Conservation (phyloP, 768 basidiomycete genomes). For the Cantharellus anzutake region DNA sequence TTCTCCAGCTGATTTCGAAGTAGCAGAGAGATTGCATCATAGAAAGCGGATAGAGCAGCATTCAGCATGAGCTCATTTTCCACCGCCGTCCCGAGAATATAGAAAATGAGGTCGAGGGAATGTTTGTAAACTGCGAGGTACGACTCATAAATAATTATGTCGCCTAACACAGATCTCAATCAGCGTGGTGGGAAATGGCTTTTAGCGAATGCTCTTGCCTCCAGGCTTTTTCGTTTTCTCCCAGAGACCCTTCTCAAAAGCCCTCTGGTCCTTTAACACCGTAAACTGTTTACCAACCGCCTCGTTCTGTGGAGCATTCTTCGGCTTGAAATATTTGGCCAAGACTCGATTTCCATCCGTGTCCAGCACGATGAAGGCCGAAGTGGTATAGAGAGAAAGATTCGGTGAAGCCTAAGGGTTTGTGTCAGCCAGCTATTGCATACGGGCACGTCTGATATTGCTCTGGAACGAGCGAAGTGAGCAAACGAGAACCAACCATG, state of each 20-base stretch:
- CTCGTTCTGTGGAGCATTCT: conserved; percentile 22
- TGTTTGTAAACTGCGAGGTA: conserved; percentile 89
- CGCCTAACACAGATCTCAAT: conserved; percentile 31
- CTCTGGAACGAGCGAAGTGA: too few relatives aligned
- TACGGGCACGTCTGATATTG: too few relatives aligned
- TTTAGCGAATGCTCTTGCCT: conserved; percentile 30
- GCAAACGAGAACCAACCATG: too few relatives aligned
- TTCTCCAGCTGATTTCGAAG: conserved; percentile 90
- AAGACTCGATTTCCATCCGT: conserved; percentile 88
- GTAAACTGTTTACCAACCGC: conserved; percentile 31
- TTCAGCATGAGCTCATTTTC: conserved; percentile 97
- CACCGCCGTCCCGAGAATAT: conserved; percentile 67
- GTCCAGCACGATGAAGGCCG: conserved; percentile 83
- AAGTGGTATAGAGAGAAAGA: conserved; percentile 71
- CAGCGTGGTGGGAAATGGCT: conserved; percentile 1
- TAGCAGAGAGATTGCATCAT: conserved; percentile 70
- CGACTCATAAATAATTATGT: conserved; percentile 80
- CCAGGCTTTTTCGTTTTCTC: conserved; percentile 90
- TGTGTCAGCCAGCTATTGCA: too few relatives aligned
- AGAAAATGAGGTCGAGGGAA: conserved; percentile 88
- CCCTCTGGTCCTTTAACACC: conserved; percentile 78
- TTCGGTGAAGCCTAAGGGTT: conserved; percentile 22
- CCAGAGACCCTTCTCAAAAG: conserved; percentile 89
- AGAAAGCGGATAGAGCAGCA: conserved; percentile 61
- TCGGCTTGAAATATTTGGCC: conserved; percentile 84